Evolutionary conservation across 345 rosid species (phyloP), one percentile per base, ranked within the genome.

Genomic region (Linum tenue): DNA sequence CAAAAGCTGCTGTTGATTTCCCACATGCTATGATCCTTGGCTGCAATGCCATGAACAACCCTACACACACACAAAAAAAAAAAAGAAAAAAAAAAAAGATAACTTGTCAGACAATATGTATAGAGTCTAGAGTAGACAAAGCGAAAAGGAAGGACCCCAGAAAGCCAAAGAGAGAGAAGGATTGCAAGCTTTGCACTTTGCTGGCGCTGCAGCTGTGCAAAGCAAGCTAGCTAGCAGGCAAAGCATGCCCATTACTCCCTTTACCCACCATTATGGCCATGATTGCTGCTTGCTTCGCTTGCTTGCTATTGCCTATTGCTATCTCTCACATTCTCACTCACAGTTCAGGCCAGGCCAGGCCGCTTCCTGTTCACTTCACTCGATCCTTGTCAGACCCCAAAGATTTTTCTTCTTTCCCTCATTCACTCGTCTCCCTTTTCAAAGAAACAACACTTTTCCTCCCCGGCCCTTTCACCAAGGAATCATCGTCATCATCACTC

Each of bases 11-110:
- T 37, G 82, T 70, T 67, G 88, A 81, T 79, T 94, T 94, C 55
- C 99, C 99, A 80, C 99, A 94, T 60, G 99, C 97, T 85, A 94
- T 94, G 62, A 94, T 91, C 90, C 84, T 91, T 64, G 96, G 99
- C 70, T 94, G 97, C 83, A 94, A 85, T 59, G 99, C 99, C 99
- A 94, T 94, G 84, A 94, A 94, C 87, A 94, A 77, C 59, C 99
- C 99, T 94, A 71, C 62, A 72, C 62, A 17, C 44, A 55, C 71
- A 77, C 65, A 76, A 56, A 73, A 15, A 40, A 35, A 61, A 56
- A 50, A n/a, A 48, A 55, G 14, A 40, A 7, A 2, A 39, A 16
- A 31, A 65, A 57, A 55, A 75, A 68, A 66, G 64, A 70, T 59
- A 65, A 67, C 61, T 70, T 40, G 73, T 64, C 42, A 44, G 55